Evolutionary conservation across 1,284 basidiomycete genomes (phyloP).

Genomic region (Boletellus dicymbophilus): DNA sequence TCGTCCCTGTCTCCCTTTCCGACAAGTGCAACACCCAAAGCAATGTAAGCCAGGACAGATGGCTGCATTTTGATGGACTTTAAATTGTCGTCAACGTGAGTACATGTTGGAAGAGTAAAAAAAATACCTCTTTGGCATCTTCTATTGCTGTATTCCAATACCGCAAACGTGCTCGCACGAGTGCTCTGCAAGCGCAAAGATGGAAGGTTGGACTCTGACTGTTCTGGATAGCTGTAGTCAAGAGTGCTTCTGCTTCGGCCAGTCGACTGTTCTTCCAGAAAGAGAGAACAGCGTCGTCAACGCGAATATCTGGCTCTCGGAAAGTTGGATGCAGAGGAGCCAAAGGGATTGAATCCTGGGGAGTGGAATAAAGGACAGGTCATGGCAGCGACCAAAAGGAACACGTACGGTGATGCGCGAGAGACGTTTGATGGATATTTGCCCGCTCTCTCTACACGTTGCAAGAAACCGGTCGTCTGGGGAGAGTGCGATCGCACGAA

Average conservation of each 20-base stretch:
- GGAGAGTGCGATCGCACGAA: conserved; percentile 10
- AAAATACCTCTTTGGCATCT: background rate
- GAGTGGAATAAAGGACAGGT: background rate
- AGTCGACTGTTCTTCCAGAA: background rate
- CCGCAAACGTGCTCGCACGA: background rate
- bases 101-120: background rate
- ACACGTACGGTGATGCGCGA: background rate
- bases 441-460: conserved; percentile 1
- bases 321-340: no score
- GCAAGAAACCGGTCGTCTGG: conserved; percentile 4
- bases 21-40: background rate
- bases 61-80: background rate
- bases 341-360: no score
- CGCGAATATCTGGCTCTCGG: background rate
- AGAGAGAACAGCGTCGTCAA: background rate
- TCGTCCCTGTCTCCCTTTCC: background rate
- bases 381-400: background rate
- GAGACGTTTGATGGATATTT: background rate
- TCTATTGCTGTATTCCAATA: background rate
- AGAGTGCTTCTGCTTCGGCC: background rate
- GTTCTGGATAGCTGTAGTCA: background rate
- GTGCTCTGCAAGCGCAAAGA: background rate
- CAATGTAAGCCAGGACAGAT: background rate
- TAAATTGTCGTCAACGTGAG: background rate
- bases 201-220: background rate